phyloP scores from a whole-genome alignment of 805 yeast genomes.

The Sugiyamaella smithiae region DNA sequence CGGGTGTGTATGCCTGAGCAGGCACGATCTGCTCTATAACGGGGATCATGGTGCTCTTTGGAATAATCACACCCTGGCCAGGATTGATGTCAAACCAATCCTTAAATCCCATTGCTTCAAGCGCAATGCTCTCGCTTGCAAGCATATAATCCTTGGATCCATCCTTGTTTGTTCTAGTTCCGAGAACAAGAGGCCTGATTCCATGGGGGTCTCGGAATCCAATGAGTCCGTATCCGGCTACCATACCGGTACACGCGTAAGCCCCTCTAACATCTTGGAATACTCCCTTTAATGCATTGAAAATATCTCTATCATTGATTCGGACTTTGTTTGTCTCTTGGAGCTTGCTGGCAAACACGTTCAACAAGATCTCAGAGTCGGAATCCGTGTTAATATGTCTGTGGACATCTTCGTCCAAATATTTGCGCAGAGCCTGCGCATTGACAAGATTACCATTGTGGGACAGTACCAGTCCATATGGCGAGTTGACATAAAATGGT shows the following conservation, averaged over 20 bases:
- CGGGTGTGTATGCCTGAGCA: conserved; percentile 80
- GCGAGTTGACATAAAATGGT: conserved; percentile 96
- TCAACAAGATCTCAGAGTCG: conserved; percentile 86
- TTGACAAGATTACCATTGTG: conserved; percentile 97
- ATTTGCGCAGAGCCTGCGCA: conserved; percentile 68
- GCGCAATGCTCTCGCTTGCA: conserved; percentile 92
- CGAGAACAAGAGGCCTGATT: conserved; percentile 84
- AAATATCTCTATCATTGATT: conserved; percentile 86
- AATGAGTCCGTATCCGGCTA: conserved; percentile 92
- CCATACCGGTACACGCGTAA: conserved; percentile 92
- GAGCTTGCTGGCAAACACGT: conserved; percentile 87
- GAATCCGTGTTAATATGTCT: conserved; percentile 97
- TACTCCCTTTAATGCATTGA: conserved; percentile 80
- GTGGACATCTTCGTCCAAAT: conserved; percentile 90
- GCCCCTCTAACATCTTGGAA: conserved; percentile 86
- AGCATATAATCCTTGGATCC: conserved; percentile 86
- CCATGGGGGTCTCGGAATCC: conserved; percentile 98
- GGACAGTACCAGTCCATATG: conserved; percentile 85
- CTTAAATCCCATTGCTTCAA: conserved; percentile 85
- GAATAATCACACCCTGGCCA: conserved; percentile 95
- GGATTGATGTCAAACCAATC: conserved; percentile 81
- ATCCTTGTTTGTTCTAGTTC: conserved; percentile 69
- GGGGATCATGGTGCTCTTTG: conserved; percentile 68
- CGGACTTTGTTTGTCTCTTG: conserved; percentile 90
- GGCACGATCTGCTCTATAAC: conserved; percentile 85